phyloP scores from a whole-genome alignment of 1,284 basidiomycete species.

The Tilletia indica region DNA sequence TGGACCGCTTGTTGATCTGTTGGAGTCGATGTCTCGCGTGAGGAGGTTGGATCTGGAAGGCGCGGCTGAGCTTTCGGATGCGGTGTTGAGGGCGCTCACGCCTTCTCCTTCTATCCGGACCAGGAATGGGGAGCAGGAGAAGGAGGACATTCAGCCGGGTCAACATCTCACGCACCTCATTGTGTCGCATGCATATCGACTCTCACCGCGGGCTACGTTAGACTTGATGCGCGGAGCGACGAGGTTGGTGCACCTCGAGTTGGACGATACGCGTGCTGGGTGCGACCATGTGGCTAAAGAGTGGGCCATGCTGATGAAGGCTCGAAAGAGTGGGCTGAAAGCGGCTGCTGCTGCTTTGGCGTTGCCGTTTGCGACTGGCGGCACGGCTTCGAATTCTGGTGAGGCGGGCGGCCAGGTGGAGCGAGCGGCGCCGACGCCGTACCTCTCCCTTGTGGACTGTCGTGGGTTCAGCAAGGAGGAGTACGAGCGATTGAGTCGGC shows the following conservation, averaged over 20 bases:
- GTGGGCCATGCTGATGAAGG: slow-evolving; percentile 34
- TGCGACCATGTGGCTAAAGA: slow-evolving; percentile 33
- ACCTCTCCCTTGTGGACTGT: slow-evolving; percentile 43
- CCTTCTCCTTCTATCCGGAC: slow-evolving; percentile 56
- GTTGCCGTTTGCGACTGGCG: neutral
- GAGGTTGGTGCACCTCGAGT: slow-evolving; percentile 35
- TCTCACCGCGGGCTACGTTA: slow-evolving; percentile 30
- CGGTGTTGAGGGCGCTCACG: slow-evolving; percentile 68
- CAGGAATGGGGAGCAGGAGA: neutral
- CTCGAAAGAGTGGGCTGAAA: slow-evolving; percentile 22
- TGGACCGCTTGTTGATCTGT: slow-evolving; percentile 69
- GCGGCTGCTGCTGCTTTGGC: neutral
- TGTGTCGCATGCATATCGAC: slow-evolving; percentile 61
- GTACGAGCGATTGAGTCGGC: slow-evolving; percentile 27
- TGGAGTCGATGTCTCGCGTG: slow-evolving; percentile 71
- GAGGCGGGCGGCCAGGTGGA: neutral
- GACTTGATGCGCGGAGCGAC: slow-evolving; percentile 36
- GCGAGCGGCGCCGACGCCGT: slow-evolving; percentile 25
- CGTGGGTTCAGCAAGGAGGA: slow-evolving; percentile 31
- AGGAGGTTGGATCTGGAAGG: slow-evolving; percentile 80
- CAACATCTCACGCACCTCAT: slow-evolving; percentile 70
- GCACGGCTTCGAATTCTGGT: too few relatives aligned
- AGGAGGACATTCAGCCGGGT: slow-evolving; percentile 59
- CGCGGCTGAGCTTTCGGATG: slow-evolving; percentile 72
- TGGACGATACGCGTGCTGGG: slow-evolving; percentile 38